Evolutionary conservation across 768 basidiomycete genomes (phyloP).

Genomic region (Psilocybe cyanescens): DNA sequence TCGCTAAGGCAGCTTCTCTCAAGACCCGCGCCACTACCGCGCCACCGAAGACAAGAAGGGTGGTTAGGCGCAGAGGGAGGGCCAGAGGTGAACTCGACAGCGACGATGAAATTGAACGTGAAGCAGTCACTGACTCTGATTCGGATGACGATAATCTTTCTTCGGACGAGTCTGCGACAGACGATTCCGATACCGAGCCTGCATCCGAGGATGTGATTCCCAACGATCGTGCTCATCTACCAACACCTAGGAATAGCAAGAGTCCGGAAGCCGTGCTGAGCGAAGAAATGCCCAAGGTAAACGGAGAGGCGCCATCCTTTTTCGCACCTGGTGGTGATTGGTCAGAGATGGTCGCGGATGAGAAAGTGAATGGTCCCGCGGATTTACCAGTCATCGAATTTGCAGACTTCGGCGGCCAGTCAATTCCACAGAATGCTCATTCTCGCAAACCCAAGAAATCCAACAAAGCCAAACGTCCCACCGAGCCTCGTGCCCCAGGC

Average conservation of each 20-base stretch:
- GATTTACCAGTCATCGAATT: conserved; percentile 85
- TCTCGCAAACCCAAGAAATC: conserved; percentile 47
- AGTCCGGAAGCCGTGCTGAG: conserved; percentile 47
- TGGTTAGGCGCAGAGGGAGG: conserved; percentile 66
- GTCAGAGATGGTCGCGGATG: conserved; percentile 87
- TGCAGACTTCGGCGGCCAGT: conserved; percentile 56
- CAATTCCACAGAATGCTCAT: conserved; percentile 32
- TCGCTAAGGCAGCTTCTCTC: conserved; percentile 30
- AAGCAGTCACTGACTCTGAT: conserved; percentile 72
- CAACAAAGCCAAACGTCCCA: conserved; percentile 41
- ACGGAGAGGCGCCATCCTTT: conserved; percentile 48
- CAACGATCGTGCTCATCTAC: conserved; percentile 52
- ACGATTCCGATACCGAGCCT: conserved; percentile 72
- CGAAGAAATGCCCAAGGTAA: conserved; percentile 31
- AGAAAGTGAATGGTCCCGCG: conserved; percentile 62
- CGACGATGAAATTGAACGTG: conserved; percentile 80
- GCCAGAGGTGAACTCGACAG: conserved; percentile 63
- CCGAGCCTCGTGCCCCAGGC: conserved; percentile 33
- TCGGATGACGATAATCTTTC: conserved; percentile 61
- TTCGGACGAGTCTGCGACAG: conserved; percentile 60
- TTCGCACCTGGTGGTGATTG: conserved; percentile 63
- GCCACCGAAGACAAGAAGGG: conserved; percentile 43
- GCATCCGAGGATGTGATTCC: conserved; percentile 64
- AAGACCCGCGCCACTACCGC: conserved; percentile 36
- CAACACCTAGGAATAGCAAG: conserved; percentile 72